Evolutionary conservation across 257 asterid genomes (phyloP).

Genomic region (Solanum gracilifrons): DNA sequence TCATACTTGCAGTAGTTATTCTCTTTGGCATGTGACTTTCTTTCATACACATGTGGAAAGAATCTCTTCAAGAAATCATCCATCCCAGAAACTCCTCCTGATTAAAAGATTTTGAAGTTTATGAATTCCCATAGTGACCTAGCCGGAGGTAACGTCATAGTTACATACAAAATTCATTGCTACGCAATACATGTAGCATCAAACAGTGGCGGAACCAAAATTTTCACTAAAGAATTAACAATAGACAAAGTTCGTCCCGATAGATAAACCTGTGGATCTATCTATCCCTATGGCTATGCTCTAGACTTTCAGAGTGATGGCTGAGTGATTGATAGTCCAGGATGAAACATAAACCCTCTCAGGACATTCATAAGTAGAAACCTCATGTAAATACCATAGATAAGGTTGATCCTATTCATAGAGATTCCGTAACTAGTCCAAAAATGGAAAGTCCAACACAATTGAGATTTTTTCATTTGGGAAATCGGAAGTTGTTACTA

Average conservation of each 20-base stretch:
- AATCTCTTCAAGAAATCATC: conserved; percentile 41
- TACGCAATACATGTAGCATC: not conserved
- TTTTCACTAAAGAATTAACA: not conserved
- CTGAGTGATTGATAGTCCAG: not conserved
- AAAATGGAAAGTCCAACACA: not conserved
- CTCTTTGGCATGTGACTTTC: conserved; percentile 22
- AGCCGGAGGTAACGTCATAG: not conserved
- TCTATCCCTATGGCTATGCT: not conserved
- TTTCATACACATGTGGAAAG: conserved; percentile 33
- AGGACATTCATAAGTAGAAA: not conserved
- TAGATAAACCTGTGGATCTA: not conserved
- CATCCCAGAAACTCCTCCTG: conserved; percentile 57
- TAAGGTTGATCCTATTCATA: not conserved
- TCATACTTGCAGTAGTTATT: conserved; percentile 49
- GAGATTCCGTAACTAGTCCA: not conserved
- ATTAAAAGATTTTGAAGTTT: not conserved
- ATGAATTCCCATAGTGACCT: not conserved
- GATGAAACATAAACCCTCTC: not conserved
- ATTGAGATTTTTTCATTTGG: not conserved
- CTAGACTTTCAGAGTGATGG: not conserved
- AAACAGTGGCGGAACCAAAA: conserved; percentile 2
- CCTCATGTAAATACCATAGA: not conserved
- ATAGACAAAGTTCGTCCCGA: not conserved
- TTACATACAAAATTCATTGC: not conserved
- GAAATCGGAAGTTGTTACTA: not conserved